Conservation (phyloP, 108 stramenopile genomes). For the Fragilaria radians region DNA sequence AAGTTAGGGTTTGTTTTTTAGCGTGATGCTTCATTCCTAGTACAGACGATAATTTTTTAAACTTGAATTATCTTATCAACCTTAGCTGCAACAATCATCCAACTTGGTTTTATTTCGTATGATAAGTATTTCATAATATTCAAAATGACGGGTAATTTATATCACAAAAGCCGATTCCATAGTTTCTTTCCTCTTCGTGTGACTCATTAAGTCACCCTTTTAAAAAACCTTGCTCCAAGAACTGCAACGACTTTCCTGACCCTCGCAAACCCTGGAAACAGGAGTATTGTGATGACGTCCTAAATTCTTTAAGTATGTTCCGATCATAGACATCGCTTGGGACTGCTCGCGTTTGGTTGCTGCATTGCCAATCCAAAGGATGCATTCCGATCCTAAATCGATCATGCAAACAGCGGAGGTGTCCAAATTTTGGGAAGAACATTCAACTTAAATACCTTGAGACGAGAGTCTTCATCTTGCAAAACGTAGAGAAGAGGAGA, state of each 20-base stretch:
- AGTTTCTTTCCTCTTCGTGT: no score
- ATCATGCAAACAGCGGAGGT: conserved; percentile 47
- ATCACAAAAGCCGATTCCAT: no score
- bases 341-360: conserved; percentile 40
- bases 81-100: no score
- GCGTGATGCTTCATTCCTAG: no score
- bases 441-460: conserved; percentile 26
- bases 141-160: no score
- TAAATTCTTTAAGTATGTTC: conserved; percentile 12
- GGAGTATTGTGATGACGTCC: conserved; percentile 13
- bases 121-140: no score
- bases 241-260: conserved; percentile 21
- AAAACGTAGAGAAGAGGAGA: conserved; percentile 27
- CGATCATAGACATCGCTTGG: conserved; percentile 36
- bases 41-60: no score
- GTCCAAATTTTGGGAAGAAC: conserved; percentile 20
- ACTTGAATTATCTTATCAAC: no score
- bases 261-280: conserved; percentile 24
- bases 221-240: no score
- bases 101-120: no score
- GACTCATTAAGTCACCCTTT: no score
- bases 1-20: no score
- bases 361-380: conserved; percentile 50
- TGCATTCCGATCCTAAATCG: conserved; percentile 33
- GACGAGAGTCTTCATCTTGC: conserved; percentile 31